Conservation (phyloP, 257 asterid genomes). For the Echium plantagineum region DNA sequence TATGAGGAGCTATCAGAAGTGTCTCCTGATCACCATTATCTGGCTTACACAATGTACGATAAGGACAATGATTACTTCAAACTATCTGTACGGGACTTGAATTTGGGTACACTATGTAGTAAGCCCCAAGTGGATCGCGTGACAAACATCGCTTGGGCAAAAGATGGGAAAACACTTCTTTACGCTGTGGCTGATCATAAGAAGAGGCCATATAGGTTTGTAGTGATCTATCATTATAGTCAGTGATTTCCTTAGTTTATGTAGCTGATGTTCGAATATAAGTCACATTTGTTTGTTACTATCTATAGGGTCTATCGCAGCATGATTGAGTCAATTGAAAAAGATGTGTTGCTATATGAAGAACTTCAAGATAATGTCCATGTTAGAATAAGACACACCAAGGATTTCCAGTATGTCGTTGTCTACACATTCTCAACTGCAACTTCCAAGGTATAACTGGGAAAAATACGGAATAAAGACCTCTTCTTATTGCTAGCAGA, state of each 20-base stretch:
- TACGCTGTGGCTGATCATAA: constrained; percentile 74
- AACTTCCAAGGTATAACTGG: constrained; percentile 63
- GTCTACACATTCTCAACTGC: constrained; percentile 52
- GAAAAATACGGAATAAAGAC: background rate
- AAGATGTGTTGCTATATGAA: constrained; percentile 61
- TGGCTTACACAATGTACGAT: constrained; percentile 93
- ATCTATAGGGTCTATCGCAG: constrained; percentile 67
- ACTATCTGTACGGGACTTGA: constrained; percentile 72
- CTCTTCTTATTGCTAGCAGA: background rate
- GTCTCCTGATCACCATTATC: constrained; percentile 89
- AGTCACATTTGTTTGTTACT: constrained; percentile 12
- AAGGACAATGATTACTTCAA: constrained; percentile 71
- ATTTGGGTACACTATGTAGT: constrained; percentile 60
- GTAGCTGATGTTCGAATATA: constrained; percentile 8
- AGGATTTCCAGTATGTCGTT: constrained; percentile 64
- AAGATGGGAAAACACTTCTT: constrained; percentile 61
- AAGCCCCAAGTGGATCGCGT: constrained; percentile 82
- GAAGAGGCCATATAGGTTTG: constrained; percentile 83
- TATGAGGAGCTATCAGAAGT: constrained; percentile 83
- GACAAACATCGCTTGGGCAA: constrained; percentile 88
- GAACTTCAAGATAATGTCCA: constrained; percentile 59
- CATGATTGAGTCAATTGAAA: constrained; percentile 56
- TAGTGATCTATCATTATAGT: constrained; percentile 8
- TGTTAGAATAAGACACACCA: constrained; percentile 59
- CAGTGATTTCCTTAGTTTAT: constrained; percentile 5